Base-by-base conservation (phyloP, 176 grass and related monocot genomes). In the Cymbopogon citratus region DNA sequence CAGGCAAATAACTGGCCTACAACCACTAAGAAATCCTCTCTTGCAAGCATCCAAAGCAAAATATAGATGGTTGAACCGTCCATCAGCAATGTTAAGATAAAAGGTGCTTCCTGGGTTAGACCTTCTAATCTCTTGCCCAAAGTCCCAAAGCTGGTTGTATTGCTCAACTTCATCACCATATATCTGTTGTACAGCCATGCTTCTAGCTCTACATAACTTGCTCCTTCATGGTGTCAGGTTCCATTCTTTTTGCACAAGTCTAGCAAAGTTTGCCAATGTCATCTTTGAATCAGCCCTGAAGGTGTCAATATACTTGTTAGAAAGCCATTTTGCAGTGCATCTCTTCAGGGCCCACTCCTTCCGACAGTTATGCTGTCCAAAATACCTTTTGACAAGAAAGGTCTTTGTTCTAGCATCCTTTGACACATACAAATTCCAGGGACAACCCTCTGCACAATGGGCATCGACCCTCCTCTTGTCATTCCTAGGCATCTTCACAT, bases 141-240 rank as follows among this genome's bases (percentile, higher is more conserved):
- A 66, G 12, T 66, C 34, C 34, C 34, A 68, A 0, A 68, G 7
- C 6, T 10, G 3, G 1, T 38, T 69, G 19, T 39, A 69, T 1
- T 69, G 35, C 1, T 40, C 8, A 4, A 39, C 5, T 36, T 40
- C 66, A 69, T 69, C 34, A 11, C 66, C 66, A 40, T 69, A 12
- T 0, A 69, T 40, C 9, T 12, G 0, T 2, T 39, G 19, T 21
- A 40, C 0, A 0, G 18, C 18, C 0, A 31, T 1, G 34, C 34
- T 39, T 12, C 19, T 69, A 4, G 66, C 66, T 69, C 19, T 69
- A 1, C 16, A 7, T 0, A 69, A 18, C 34, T 69, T 68, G 1
- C 3, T 68, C 16, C 9, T 69, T 12, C 16, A 39, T 5, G 66
- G 34, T n/a, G 16, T 69, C 0, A 69, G 3, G 16, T 69, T 69